Conservation (phyloP, 1,139 yeast species). For the Candida labiduridarum region DNA sequence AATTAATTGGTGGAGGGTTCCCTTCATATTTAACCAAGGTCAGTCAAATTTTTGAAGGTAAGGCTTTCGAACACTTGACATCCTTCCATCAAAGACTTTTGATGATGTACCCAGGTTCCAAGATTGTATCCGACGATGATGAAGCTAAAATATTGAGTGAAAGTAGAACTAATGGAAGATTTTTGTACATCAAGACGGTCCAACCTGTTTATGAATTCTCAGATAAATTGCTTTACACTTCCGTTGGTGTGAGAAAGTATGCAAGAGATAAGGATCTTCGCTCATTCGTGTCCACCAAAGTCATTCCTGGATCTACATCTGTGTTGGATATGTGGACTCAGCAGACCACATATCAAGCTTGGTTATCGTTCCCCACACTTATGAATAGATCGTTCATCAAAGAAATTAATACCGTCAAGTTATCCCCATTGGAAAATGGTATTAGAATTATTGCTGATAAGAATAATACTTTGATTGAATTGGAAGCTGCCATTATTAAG, state of each 20-base stretch:
- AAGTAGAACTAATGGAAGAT: slow-evolving; percentile 63
- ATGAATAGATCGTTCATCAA: slow-evolving; percentile 83
- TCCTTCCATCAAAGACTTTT: slow-evolving; percentile 79
- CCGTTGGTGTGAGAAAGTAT: slow-evolving; percentile 66
- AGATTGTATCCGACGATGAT: slow-evolving; percentile 66
- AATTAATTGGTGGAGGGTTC: slow-evolving; percentile 84
- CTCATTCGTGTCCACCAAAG: slow-evolving; percentile 68
- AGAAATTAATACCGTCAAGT: slow-evolving; percentile 49
- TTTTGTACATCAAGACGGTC: slow-evolving; percentile 70
- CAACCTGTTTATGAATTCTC: slow-evolving; percentile 65
- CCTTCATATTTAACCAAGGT: slow-evolving; percentile 76
- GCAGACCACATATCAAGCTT: slow-evolving; percentile 78
- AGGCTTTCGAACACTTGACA: slow-evolving; percentile 85
- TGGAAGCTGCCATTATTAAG: slow-evolving; percentile 64
- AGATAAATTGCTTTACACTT: slow-evolving; percentile 47
- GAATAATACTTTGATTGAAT: slow-evolving; percentile 70
- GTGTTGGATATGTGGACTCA: slow-evolving; percentile 87
- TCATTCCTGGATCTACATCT: slow-evolving; percentile 74
- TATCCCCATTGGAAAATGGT: slow-evolving; percentile 89
- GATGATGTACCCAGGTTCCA: slow-evolving; percentile 81
- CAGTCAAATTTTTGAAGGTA: slow-evolving; percentile 81
- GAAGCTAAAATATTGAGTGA: slow-evolving; percentile 55
- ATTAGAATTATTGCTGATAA: slow-evolving; percentile 65
- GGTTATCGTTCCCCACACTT: slow-evolving; percentile 80
- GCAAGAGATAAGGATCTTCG: slow-evolving; percentile 73